Percentiles rank a stretch among this genome's conserved stretches.
These are phyloP conservation scores for Brassica rapa DNA, from an alignment of 345 rosid species.

Conservation along the genomic window DNA sequence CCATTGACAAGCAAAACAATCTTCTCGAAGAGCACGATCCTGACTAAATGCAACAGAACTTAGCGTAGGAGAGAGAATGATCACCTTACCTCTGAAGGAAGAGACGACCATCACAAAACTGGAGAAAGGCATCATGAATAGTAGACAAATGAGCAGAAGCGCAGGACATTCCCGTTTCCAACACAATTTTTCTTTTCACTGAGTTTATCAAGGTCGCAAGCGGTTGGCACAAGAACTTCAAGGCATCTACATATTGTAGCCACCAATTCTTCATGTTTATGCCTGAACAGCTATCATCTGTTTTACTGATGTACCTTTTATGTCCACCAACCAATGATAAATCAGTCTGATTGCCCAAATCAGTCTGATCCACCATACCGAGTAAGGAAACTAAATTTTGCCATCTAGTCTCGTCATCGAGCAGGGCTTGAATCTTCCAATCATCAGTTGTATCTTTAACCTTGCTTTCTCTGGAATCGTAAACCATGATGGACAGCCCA, in stretches of 20 bases:
- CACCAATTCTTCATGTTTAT: conserved; percentile 44
- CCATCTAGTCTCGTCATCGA: conserved; percentile 49
- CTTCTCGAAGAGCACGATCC: neutral
- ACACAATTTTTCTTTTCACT: conserved; percentile 55
- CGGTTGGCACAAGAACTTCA: conserved; percentile 79
- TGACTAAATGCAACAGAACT: conserved; percentile 1
- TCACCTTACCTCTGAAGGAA: conserved; percentile 54
- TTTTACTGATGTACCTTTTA: conserved; percentile 31
- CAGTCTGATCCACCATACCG: conserved; percentile 41
- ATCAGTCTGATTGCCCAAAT: conserved; percentile 38
- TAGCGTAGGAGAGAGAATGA: conserved; percentile 29
- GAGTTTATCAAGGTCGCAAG: conserved; percentile 67
- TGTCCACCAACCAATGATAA: conserved; percentile 32
- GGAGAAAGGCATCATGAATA: conserved; percentile 61
- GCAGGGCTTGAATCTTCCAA: conserved; percentile 44
- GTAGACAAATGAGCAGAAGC: conserved; percentile 46
- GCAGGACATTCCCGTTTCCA: conserved; percentile 46
- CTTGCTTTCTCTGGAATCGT: conserved; percentile 42
- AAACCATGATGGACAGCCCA: conserved; percentile 51
- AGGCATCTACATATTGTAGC: conserved; percentile 51
- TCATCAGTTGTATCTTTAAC: conserved; percentile 43
- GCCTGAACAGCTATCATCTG: conserved; percentile 31
- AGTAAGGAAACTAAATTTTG: conserved; percentile 50
- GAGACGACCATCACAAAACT: conserved; percentile 53
- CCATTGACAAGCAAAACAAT: conserved; percentile 10